Evolutionary conservation across 805 yeast species (phyloP), one percentile per base, ranked within the genome.

Genomic region (Blastobotrys robertii): DNA sequence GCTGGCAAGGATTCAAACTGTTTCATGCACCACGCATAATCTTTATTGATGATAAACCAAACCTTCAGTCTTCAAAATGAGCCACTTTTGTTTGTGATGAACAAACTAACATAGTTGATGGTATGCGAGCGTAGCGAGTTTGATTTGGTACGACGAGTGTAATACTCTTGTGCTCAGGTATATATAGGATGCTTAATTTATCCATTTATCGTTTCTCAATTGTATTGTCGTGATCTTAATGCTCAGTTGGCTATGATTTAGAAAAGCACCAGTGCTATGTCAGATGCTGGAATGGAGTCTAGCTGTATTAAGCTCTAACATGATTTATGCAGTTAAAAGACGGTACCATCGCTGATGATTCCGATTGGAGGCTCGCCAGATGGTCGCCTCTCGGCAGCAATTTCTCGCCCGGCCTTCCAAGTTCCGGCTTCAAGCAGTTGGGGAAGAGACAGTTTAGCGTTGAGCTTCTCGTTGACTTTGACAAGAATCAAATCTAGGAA

Each of bases 341-440:
- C 77, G 1, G 84, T 78, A 5, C 84, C 84, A 53, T 78, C 84
- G 47, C 81, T 76, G 45, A 64, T 55, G 15, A 78, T 60, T 46
- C 76, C 77, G 42, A 78, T 78, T 13, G 84, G 84, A 5, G 84
- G 83, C 2, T 81, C 82, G 3, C 67, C 70, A 0, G 72, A 67
- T 6, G 73, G 69, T 50, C 84, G 67, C 45, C 65, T 50, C 44
- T 61, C 53, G 8, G 71, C 71, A 2, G 84, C 83, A 42, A 76
- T 73, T 41, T 71, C 72, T 46, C 84, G 64, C 1, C 84, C 84
- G 2, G 79, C 73, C 48, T 72, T 73, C 84, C 84, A 78, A 28
- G 77, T 70, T 0, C 84, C 84, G 2, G 84, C 83, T 50, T 78
- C 84, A 38, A 78, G 72, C 44, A 78, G 54, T 55, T 78, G 84